These are phyloP conservation scores for Mariannaea elegans DNA, from an alignment of 2,329 filamentous ascomycete genomes.

Conservation along the genomic window DNA sequence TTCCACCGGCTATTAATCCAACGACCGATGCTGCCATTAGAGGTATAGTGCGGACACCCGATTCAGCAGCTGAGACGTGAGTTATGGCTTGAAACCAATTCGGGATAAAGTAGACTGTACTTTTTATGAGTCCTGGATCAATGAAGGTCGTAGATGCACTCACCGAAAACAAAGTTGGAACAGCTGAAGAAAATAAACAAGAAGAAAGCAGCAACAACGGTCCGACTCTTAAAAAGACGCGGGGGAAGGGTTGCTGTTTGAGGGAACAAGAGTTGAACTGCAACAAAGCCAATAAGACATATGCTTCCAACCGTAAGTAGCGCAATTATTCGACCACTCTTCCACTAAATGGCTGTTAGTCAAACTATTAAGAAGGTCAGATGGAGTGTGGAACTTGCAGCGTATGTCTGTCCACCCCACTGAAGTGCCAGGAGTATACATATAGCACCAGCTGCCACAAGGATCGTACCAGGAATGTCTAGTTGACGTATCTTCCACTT, in stretches of 20 bases:
- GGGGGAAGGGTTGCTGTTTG: background rate
- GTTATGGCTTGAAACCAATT: conserved; percentile 59
- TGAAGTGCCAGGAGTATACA: conserved; percentile 58
- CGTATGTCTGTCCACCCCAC: conserved; percentile 49
- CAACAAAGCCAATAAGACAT: background rate
- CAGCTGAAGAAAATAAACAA: background rate
- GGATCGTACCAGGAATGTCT: conserved; percentile 62
- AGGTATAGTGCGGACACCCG: conserved; percentile 35
- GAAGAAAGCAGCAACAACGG: background rate
- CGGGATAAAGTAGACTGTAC: conserved; percentile 55
- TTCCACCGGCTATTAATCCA: conserved; percentile 32
- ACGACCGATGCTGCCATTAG: conserved; percentile 34
- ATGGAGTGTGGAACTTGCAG: background rate
- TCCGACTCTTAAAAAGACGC: background rate
- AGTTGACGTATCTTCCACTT: conserved; percentile 55
- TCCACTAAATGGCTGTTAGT: background rate
- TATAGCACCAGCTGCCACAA: conserved; percentile 61
- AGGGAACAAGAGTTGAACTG: background rate
- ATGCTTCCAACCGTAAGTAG: background rate
- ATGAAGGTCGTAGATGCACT: too few relatives aligned
- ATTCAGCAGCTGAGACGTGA: conserved; percentile 37
- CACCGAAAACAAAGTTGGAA: background rate
- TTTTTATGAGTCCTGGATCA: too few relatives aligned
- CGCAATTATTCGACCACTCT: background rate
- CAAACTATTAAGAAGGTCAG: background rate